Evolutionary conservation across 78 protist species (phyloP).

Genomic region (Cyanophora paradoxa): DNA sequence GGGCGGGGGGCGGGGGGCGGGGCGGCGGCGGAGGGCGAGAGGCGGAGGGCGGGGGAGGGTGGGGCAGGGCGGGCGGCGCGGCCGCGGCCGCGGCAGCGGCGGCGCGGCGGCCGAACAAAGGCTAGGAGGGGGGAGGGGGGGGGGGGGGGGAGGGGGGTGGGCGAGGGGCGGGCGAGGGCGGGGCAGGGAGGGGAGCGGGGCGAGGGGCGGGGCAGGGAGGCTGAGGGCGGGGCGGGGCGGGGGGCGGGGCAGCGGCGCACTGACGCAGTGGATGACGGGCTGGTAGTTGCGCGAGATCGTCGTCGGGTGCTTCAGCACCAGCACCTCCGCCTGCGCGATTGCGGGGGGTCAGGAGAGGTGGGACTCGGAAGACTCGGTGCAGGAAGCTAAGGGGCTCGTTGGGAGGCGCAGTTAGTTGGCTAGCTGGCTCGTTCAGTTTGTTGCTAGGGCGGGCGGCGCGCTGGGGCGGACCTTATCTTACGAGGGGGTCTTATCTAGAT

Average conservation of each 20-base stretch:
- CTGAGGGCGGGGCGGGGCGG: not conserved
- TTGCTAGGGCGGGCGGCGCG: too few relatives aligned
- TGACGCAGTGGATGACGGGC: constrained; percentile 85
- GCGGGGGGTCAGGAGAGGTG: too few relatives aligned
- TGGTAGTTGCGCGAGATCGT: constrained; percentile 77
- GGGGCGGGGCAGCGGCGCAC: constrained; percentile 1
- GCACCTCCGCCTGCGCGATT: constrained; percentile 65
- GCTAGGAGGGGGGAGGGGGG: not conserved
- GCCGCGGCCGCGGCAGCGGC: too few relatives aligned
- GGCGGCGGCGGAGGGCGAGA: not conserved
- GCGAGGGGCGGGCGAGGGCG: not conserved
- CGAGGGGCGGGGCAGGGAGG: too few relatives aligned
- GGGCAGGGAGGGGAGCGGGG: not conserved
- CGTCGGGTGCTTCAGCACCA: constrained; percentile 85
- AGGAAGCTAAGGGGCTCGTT: too few relatives aligned
- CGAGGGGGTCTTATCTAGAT: too few relatives aligned
- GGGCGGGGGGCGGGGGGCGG: not conserved
- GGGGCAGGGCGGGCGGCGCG: not conserved
- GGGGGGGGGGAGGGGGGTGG: not conserved
- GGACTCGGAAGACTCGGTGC: too few relatives aligned
- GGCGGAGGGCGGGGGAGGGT: not conserved
- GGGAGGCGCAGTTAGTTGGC: too few relatives aligned
- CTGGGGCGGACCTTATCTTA: too few relatives aligned
- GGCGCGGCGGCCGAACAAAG: too few relatives aligned
- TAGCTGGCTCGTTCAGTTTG: too few relatives aligned